Evolutionary conservation across 805 yeast genomes (phyloP), one percentile per base, ranked within the genome.

Genomic region (Suhomyces sp.): DNA sequence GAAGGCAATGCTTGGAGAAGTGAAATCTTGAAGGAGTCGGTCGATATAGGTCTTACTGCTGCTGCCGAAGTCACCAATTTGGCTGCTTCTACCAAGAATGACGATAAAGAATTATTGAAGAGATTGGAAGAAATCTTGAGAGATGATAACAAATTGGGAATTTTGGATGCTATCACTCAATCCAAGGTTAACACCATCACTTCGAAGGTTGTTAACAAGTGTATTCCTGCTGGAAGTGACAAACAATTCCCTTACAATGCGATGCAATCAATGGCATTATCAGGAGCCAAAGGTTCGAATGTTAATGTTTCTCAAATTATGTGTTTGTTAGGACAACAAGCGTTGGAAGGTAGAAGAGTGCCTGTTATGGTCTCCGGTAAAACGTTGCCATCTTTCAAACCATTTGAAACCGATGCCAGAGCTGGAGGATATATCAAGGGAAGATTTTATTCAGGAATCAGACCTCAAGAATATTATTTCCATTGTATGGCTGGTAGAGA

Each of bases 401-500:
- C 98, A 2, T 91, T 78, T 56, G 99, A 95, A 58, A 93, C 98
- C 11, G 91, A 88, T 60, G 96, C 97, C 2, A 77, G 95, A 60
- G 97, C 99, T 17, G 99, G 99, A 73, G 99, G 99, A 37, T 93
- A 88, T 60, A 87, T 93, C 58, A 86, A 91, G 61, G 91, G 95
- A 43, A 84, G 99, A 51, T 93, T 93, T 80, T 95, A 88, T 62
- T 88, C 97, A 25, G 98, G 98, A 63, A 85, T 93, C 50, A 80
- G 87, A 61, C 98, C 98, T 4, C 99, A 93, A 67, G 99, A 93
- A 64, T 93, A 95, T 67, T 93, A 90, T 60, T 93, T 95, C 93
- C 99, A 93, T 70, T 93, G 98, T 74, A 93, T 93, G 98, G 98
- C 99, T 37, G 99, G 99, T 68, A 84, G 99, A 73, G 99, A 93